Conservation (phyloP, 2,329 filamentous ascomycete genomes). For the Clathrospora elynae region DNA sequence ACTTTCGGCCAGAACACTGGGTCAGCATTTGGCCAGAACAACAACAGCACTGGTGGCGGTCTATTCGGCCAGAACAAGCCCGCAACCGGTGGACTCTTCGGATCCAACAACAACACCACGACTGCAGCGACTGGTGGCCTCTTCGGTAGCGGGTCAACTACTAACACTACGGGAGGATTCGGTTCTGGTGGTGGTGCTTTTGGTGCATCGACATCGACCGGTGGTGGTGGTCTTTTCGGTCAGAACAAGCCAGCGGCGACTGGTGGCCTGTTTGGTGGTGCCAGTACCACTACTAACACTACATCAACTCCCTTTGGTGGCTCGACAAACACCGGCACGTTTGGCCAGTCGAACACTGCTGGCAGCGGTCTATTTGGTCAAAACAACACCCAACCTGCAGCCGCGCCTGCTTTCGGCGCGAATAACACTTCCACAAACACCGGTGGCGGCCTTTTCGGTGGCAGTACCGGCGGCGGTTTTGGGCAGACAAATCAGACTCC, state of each 20-base stretch:
- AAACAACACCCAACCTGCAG: conserved; percentile 32
- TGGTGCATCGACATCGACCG: conserved; percentile 32
- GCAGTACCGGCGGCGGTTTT: conserved; percentile 34
- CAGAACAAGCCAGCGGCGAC: conserved; percentile 44
- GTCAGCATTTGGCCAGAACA: conserved; percentile 35
- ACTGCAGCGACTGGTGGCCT: conserved; percentile 39
- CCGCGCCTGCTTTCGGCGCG: conserved; percentile 37
- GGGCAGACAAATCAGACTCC: conserved; percentile 40
- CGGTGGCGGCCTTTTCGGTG: conserved; percentile 38
- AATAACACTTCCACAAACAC: conserved; percentile 34
- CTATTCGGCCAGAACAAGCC: conserved; percentile 45
- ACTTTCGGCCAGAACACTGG: conserved; percentile 44
- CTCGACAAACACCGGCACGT: conserved; percentile 30
- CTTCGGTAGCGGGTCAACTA: conserved; percentile 41
- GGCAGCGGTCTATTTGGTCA: conserved; percentile 46
- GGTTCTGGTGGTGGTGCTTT: conserved; percentile 44
- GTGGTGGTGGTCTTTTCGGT: conserved; percentile 57
- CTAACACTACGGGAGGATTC: conserved; percentile 36
- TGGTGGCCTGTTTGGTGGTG: conserved; percentile 43
- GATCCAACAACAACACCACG: conserved; percentile 40
- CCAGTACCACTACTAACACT: conserved; percentile 34
- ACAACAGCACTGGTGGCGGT: conserved; percentile 37
- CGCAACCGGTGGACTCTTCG: conserved; percentile 47
- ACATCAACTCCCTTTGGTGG: conserved; percentile 35
- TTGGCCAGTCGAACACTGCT: conserved; percentile 37